Evolutionary conservation across 148 eudicot species (phyloP).

Genomic region (Fagopyrum tataricum): DNA sequence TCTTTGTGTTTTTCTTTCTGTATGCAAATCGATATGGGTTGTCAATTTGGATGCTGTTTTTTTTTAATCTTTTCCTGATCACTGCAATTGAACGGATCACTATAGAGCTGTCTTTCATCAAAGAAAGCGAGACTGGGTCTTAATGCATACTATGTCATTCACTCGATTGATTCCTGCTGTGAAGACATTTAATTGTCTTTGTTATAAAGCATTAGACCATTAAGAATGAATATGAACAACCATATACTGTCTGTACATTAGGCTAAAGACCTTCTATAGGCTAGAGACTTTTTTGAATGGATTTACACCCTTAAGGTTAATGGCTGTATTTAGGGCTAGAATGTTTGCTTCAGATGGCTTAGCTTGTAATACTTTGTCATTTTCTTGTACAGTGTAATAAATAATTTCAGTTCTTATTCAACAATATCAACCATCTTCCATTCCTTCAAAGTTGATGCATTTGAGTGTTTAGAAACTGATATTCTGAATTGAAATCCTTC

Average conservation of each 20-base stretch:
- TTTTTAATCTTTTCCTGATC: neutral
- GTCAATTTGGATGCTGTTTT: neutral
- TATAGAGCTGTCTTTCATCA: neutral
- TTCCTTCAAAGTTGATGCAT: neutral
- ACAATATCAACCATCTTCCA: neutral
- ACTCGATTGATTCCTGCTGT: neutral
- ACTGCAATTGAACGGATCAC: neutral
- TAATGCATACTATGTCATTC: neutral
- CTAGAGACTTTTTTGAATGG: neutral
- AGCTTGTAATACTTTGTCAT: neutral
- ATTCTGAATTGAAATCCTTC: constrained; percentile 12
- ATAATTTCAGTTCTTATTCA: neutral
- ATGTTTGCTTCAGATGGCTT: constrained; percentile 1
- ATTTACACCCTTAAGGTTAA: neutral
- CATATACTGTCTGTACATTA: neutral
- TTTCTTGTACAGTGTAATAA: neutral
- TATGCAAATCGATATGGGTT: neutral
- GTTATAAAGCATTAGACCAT: neutral
- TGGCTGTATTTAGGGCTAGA: neutral
- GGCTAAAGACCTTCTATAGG: neutral
- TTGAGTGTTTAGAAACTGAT: constrained; percentile 1
- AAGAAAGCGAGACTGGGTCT: neutral
- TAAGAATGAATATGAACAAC: neutral
- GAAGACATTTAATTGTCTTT: neutral
- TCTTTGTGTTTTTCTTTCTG: neutral